Evolutionary conservation across 768 basidiomycete species (phyloP), one percentile per base, ranked within the genome.

Genomic region (Pleurotus citrinopileatus): DNA sequence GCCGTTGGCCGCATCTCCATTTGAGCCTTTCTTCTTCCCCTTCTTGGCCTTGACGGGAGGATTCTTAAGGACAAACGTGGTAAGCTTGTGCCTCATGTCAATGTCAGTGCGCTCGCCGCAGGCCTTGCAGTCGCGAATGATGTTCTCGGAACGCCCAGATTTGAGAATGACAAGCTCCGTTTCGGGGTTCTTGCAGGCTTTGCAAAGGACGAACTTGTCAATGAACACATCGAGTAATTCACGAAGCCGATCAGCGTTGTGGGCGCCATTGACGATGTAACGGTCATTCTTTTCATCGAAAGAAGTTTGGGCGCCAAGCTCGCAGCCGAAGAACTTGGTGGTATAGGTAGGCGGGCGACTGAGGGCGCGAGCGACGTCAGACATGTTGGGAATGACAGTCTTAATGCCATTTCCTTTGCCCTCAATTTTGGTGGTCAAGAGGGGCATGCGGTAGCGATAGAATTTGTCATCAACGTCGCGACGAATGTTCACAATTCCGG

Each of bases 361-460:
- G 60, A 99, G 83, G 42, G 97, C 94, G 59, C 93, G 88, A 44
- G 96, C 93, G 60, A 99, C 89, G 70, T 98, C 97, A 56, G 92
- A 84, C 94, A 99, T 98, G 74, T 99, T 99, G 17, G 95, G 95
- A 52, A 98, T 75, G 66, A 99, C 95, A 42, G 97, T 99, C 78
- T 99, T 99, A 75, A 99, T 98, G 64, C 97, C 97, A 69, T 99
- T 99, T 57, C 97, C 97, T 72, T 94, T 95, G 64, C 97, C 97
- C 75, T 99, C 97, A 29, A 98, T 94, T 78, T 98, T 98, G 59
- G 90, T 96, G 59, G 83, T 80, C 58, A 99, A 83, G 55, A 94
- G 68, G 53, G 97, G 97, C 97, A 99, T 99, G 60, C 93, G 90
- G 81, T 94, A 94, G 61, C 92, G 92, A 70, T 95, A 95, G 69